These are phyloP conservation scores for Dothistroma septosporum DNA, from an alignment of 2,329 filamentous ascomycete species.

Conservation along the genomic window DNA sequence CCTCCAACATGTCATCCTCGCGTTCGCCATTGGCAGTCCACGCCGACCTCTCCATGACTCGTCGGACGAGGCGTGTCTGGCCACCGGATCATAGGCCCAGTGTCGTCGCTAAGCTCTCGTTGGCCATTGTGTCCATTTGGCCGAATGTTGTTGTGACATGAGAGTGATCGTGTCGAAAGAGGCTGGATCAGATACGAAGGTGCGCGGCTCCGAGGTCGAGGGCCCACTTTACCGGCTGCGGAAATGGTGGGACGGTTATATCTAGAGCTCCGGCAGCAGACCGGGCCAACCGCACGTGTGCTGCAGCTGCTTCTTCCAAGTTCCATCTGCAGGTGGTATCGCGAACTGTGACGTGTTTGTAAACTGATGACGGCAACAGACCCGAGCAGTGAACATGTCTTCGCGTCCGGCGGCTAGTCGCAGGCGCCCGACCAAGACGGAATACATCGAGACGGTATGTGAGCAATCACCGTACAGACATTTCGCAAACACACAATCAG, in stretches of 20 bases:
- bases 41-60: not conserved
- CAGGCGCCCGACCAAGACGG: slow-evolving; percentile 69
- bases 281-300: not conserved
- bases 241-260: not conserved
- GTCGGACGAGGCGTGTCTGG: not conserved
- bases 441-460: slow-evolving; percentile 93
- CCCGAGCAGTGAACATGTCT: slow-evolving; percentile 16
- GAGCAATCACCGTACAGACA: not conserved
- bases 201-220: not conserved
- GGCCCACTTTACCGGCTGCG: not conserved
- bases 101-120: not conserved
- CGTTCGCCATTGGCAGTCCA: not conserved
- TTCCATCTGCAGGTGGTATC: not conserved
- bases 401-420: slow-evolving; percentile 39
- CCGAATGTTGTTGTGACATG: not conserved
- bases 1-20: not conserved
- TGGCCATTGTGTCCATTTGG: not conserved
- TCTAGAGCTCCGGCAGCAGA: not conserved
- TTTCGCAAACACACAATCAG: not conserved
- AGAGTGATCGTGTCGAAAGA: not conserved
- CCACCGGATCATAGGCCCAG: not conserved
- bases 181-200: not conserved
- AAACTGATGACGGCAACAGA: not conserved
- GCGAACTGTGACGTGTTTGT: not conserved
- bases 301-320: not conserved